A percentile compares a stretch with the other conserved stretches of the same genome.
Conservation (phyloP, 2,329 filamentous ascomycete genomes). For the Monilinia aucupariae region DNA sequence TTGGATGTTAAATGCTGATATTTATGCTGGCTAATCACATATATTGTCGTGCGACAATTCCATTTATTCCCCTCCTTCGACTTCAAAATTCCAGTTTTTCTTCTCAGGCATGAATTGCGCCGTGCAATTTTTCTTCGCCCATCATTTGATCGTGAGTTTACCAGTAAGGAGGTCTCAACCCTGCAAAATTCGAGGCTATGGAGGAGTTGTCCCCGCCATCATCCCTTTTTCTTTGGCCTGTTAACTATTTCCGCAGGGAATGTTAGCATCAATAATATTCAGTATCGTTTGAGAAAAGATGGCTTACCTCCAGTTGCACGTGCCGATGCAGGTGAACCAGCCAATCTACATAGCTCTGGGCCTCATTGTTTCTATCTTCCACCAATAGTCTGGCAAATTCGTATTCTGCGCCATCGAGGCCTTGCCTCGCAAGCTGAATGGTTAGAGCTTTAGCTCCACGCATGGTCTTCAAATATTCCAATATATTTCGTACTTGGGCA, state of each 20-base stretch:
- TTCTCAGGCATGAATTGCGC: background rate
- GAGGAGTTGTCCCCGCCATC: slow-evolving; percentile 45
- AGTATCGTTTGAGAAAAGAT: background rate
- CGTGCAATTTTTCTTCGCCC: background rate
- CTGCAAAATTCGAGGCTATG: slow-evolving; percentile 51
- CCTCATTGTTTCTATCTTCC: slow-evolving; percentile 95
- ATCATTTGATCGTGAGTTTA: slow-evolving; percentile 32
- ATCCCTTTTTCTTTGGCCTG: slow-evolving; percentile 67
- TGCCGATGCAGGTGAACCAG: slow-evolving; percentile 89
- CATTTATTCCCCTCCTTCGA: background rate
- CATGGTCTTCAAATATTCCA: slow-evolving; percentile 76
- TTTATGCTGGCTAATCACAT: slow-evolving; percentile 9
- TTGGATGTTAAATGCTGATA: slow-evolving; percentile 5
- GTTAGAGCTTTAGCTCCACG: slow-evolving; percentile 84
- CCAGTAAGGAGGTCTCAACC: slow-evolving; percentile 56
- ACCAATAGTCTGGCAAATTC: slow-evolving; percentile 89
- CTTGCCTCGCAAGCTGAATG: slow-evolving; percentile 85
- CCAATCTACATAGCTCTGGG: slow-evolving; percentile 98
- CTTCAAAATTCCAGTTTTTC: background rate
- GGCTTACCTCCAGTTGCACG: slow-evolving; percentile 78
- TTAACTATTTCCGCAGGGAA: slow-evolving; percentile 43
- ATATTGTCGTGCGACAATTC: background rate
- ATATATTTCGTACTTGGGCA: slow-evolving; percentile 86
- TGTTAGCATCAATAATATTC: slow-evolving; percentile 9
- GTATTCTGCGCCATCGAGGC: slow-evolving; percentile 89